Evolutionary conservation across 805 yeast genomes (phyloP).

Genomic region (Spathaspora passalidarum): DNA sequence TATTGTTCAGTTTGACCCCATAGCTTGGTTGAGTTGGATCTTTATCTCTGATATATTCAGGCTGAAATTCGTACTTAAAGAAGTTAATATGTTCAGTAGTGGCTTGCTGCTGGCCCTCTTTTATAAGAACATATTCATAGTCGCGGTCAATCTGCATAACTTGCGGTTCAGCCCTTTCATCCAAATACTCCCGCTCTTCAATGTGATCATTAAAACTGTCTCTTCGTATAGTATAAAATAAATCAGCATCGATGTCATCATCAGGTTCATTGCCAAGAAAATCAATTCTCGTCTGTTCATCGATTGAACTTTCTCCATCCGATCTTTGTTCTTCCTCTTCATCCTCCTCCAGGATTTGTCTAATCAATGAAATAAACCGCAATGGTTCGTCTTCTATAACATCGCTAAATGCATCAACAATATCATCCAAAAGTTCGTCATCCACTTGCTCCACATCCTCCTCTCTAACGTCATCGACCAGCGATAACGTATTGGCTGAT

Average conservation of each 20-base stretch:
- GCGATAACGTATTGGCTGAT: not conserved
- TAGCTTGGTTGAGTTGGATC: not conserved
- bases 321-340: conserved; percentile 20
- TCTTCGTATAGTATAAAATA: conserved; percentile 17
- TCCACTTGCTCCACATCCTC: conserved; percentile 1
- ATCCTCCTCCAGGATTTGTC: conserved; percentile 9
- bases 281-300: conserved; percentile 15
- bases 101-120: not conserved
- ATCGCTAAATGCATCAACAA: not conserved
- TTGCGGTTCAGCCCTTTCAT: not conserved
- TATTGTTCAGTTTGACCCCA: not conserved
- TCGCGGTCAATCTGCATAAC: conserved; percentile 1
- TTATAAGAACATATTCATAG: not conserved
- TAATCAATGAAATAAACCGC: not conserved
- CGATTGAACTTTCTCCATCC: conserved; percentile 6
- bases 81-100: conserved; percentile 14
- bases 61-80: conserved; percentile 24
- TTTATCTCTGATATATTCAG: not conserved
- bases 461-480: not conserved
- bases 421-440: not conserved
- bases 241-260: conserved; percentile 21
- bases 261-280: conserved; percentile 14
- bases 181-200: not conserved
- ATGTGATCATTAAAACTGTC: conserved; percentile 14
- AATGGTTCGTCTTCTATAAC: not conserved